A percentile compares a stretch with the other conserved stretches of the same genome.
These are phyloP conservation scores for Sparassis latifolia DNA, from an alignment of 1,284 basidiomycete genomes.

Conservation along the genomic window DNA sequence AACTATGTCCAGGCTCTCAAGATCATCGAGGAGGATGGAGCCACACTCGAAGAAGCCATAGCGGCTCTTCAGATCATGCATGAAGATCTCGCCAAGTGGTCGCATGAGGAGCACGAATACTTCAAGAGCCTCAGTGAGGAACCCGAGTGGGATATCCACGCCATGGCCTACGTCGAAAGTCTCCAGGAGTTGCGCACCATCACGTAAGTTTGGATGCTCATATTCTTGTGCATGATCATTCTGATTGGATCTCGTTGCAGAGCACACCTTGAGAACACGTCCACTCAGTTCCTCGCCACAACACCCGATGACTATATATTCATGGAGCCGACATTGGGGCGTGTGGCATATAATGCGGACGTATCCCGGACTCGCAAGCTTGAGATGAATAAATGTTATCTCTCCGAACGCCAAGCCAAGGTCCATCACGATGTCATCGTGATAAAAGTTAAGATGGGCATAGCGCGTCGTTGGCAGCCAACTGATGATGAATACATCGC, in stretches of 20 bases:
- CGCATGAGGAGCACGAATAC: slow-evolving; percentile 9
- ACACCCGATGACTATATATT: slow-evolving; percentile 1
- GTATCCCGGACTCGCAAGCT: slow-evolving; percentile 5
- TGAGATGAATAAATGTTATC: slow-evolving; percentile 3
- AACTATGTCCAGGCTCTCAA: too few species aligned
- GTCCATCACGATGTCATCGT: slow-evolving; percentile 7
- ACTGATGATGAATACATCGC: slow-evolving; percentile 8
- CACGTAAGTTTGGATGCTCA: neutral
- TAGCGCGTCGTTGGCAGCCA: slow-evolving; percentile 16
- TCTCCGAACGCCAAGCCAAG: slow-evolving; percentile 1
- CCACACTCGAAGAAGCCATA: too few species aligned
- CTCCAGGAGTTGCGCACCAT: neutral
- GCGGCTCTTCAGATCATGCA: too few species aligned
- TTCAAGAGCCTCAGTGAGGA: slow-evolving; percentile 15
- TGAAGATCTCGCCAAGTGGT: too few species aligned
- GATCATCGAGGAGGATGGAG: too few species aligned
- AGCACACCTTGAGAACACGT: neutral
- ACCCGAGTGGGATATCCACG: slow-evolving; percentile 10
- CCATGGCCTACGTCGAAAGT: slow-evolving; percentile 13
- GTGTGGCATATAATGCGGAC: slow-evolving; percentile 2
- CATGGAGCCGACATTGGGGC: neutral
- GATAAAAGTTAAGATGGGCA: slow-evolving; percentile 17
- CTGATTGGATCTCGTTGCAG: neutral
- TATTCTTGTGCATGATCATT: neutral
- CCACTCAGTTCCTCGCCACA: neutral